Base-by-base conservation (phyloP, 805 yeast species). In the Yamadazyma sp. region DNA sequence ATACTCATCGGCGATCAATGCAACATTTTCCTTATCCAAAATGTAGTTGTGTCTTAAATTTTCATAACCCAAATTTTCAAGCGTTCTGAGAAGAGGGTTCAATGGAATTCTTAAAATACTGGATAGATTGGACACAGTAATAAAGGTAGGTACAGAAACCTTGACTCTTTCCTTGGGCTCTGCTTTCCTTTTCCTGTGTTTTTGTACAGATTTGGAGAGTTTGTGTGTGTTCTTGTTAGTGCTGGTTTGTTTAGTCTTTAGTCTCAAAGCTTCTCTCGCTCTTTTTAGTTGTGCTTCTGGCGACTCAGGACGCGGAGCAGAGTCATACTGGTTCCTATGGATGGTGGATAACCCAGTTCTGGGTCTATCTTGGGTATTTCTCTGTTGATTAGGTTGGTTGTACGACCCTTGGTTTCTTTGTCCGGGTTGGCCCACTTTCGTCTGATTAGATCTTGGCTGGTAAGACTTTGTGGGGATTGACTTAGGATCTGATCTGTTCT, bases 1-100 rank as follows among this genome's bases (percentile, higher is more conserved):
- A 49, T 78, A 85, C 53, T 93, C 98, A 54, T 86, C 95, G 0
- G 96, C 91, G 48, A 93, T 81, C 40, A 93, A 65, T 14, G 82
- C 74, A 0, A 96, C 93, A 23, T 87, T 87, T 52, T 90, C 98
- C 41, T 73, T 78, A 46, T 93, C 96, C 19, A 93, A 61, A 47
- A 93, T 85, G 59, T 79, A 84, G 53, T 86, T 85, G 48, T 83
- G 82, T 24, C 88, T 75, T 59, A 73, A 66, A 33, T 70, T 70
- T 41, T 82, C 83, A 55, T 84, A 90, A 0, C 98, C 98, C 49
- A 88, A 66, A 1, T 65, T 75, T 36, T 66, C 63, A 62, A 91
- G 67, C 36, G 77, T 79, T 22, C 60, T 59, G 33, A 83, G 67
- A 3, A 93, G 66, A 10, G 68, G 72, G 16, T 77, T 77, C 16